Conservation (phyloP, 2,329 filamentous ascomycete species). For the Emmonsia crescens region DNA sequence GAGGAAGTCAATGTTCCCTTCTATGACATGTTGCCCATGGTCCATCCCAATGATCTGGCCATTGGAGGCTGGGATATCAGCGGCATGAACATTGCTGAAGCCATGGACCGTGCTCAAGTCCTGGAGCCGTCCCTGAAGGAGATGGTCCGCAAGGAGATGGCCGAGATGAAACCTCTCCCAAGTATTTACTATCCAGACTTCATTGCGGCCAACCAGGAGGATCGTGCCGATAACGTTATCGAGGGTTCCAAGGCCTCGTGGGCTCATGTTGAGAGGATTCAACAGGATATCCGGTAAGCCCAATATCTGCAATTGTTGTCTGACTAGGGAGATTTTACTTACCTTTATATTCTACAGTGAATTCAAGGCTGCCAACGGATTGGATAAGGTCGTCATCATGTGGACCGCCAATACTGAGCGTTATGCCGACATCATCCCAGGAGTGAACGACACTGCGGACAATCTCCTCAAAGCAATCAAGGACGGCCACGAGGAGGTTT, state of each 20-base stretch:
- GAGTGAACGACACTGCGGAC: slow-evolving; percentile 93
- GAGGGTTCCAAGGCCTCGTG: slow-evolving; percentile 71
- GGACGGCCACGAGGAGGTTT: slow-evolving; percentile 76
- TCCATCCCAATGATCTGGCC: slow-evolving; percentile 89
- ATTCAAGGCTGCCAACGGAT: slow-evolving; percentile 73
- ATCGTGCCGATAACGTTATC: slow-evolving; percentile 84
- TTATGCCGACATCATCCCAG: slow-evolving; percentile 75
- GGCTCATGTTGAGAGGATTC: slow-evolving; percentile 86
- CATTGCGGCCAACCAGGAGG: slow-evolving; percentile 96
- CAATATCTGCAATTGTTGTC: slow-evolving; percentile 1
- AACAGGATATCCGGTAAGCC: slow-evolving; percentile 72
- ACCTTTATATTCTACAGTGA: slow-evolving; percentile 41
- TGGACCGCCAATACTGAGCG: slow-evolving; percentile 99
- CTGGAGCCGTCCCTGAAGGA: slow-evolving; percentile 90
- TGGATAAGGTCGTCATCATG: slow-evolving; percentile 94
- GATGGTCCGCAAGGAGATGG: slow-evolving; percentile 87
- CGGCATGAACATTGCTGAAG: slow-evolving; percentile 71
- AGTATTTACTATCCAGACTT: slow-evolving; percentile 99
- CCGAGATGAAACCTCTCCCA: slow-evolving; percentile 73
- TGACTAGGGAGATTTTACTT: neutral
- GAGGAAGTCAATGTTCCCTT: slow-evolving; percentile 95
- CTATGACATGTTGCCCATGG: slow-evolving; percentile 88
- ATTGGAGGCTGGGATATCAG: slow-evolving; percentile 98
- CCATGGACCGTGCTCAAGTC: slow-evolving; percentile 93
- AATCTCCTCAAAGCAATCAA: slow-evolving; percentile 85